Evolutionary conservation across 1,284 basidiomycete genomes (phyloP).

Genomic region (Cryptococcus sp.): DNA sequence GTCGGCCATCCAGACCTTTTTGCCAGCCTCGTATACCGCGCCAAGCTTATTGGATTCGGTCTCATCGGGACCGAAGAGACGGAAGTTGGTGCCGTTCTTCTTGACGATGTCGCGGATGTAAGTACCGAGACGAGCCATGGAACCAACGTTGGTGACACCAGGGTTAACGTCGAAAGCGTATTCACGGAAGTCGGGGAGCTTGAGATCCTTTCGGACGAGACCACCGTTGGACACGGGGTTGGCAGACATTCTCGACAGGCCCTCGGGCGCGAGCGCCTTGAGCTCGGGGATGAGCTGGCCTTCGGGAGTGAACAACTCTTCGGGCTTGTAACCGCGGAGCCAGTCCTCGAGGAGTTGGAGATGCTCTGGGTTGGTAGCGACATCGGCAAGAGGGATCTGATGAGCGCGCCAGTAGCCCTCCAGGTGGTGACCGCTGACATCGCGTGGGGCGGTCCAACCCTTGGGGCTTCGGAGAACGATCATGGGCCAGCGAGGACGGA

Average conservation of each 20-base stretch:
- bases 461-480: constrained; percentile 81
- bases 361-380: constrained; percentile 34
- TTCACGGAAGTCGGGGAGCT: constrained; percentile 65
- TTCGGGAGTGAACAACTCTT: constrained; percentile 64
- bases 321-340: constrained; percentile 67
- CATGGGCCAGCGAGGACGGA: constrained; percentile 85
- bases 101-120: constrained; percentile 58
- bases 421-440: constrained; percentile 65
- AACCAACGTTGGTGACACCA: constrained; percentile 27
- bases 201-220: constrained; percentile 62
- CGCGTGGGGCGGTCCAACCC: constrained; percentile 71
- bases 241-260: constrained; percentile 33
- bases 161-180: constrained; percentile 56
- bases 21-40: constrained; percentile 63
- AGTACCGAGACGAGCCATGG: constrained; percentile 36
- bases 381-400: constrained; percentile 40
- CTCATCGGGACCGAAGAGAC: constrained; percentile 79
- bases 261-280: constrained; percentile 36
- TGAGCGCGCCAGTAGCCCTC: constrained; percentile 64
- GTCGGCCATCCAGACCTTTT: constrained; percentile 41
- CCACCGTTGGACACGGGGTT: constrained; percentile 55
- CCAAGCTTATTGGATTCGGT: constrained; percentile 84
- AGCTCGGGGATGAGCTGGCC: constrained; percentile 63
- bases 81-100: constrained; percentile 71
- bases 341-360: constrained; percentile 63